A percentile compares a stretch with the other conserved stretches of the same genome.
These are phyloP conservation scores for Hirschioporus abietinus DNA, from an alignment of 768 basidiomycete species.

Conservation along the genomic window DNA sequence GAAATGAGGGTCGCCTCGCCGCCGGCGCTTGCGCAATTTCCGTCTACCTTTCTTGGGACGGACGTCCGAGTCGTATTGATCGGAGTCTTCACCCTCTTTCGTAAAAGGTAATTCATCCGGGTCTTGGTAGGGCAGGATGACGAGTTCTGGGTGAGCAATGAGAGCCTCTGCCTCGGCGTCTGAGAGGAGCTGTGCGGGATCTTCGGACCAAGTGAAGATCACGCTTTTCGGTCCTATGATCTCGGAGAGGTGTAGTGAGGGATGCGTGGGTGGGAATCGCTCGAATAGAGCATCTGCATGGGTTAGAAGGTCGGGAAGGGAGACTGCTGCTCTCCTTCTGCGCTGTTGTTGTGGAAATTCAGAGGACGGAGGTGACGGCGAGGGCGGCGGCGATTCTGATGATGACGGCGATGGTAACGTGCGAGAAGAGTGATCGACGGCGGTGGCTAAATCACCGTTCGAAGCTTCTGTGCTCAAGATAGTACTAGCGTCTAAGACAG, in stretches of 20 bases:
- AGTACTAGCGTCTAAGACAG: not conserved
- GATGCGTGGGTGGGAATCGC: constrained; percentile 56
- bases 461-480: constrained; percentile 1
- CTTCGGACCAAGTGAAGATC: constrained; percentile 67
- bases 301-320: constrained; percentile 46
- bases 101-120: constrained; percentile 23
- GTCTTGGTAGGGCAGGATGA: constrained; percentile 48
- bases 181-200: constrained; percentile 33
- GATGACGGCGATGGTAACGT: constrained; percentile 5
- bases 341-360: constrained; percentile 10
- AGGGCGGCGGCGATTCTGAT: constrained; percentile 2
- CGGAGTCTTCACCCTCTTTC: constrained; percentile 18
- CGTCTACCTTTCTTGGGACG: constrained; percentile 21
- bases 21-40: constrained; percentile 23
- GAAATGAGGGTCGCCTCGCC: constrained; percentile 15
- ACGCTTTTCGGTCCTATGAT: constrained; percentile 80
- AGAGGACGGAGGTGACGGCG: constrained; percentile 10
- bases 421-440: not conserved
- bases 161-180: constrained; percentile 59
- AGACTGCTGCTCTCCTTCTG: constrained; percentile 27
- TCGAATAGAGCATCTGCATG: constrained; percentile 54
- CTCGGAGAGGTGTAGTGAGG: constrained; percentile 42
- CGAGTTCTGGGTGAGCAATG: constrained; percentile 46
- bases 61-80: constrained; percentile 8
- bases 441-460: constrained; percentile 1